These are phyloP conservation scores for Paraglomus occultum DNA, from an alignment of 192 early-diverging fungal species.

Conservation along the genomic window DNA sequence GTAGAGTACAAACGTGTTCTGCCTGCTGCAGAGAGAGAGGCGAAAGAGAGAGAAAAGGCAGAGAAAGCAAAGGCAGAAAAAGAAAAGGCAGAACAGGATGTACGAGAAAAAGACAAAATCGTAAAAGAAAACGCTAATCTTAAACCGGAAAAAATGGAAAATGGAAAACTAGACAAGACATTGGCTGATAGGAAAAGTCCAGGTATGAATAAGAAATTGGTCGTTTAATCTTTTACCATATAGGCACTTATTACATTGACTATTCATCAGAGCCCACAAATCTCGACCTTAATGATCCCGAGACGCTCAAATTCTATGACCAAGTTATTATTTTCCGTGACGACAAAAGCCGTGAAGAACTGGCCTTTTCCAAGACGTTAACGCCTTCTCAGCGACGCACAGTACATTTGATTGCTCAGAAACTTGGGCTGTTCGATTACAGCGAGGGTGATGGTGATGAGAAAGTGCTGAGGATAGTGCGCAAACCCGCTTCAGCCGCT, in stretches of 20 bases:
- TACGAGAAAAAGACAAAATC: neutral
- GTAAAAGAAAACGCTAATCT: constrained; percentile 9
- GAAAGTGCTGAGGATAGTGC: constrained; percentile 45
- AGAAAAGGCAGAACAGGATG: constrained; percentile 31
- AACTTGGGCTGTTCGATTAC: constrained; percentile 54
- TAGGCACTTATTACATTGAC: neutral
- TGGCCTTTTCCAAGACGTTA: constrained; percentile 62
- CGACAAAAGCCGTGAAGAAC: constrained; percentile 61
- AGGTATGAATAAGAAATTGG: neutral
- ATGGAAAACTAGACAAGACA: constrained; percentile 29
- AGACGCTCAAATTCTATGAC: constrained; percentile 69
- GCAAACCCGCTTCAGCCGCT: constrained; percentile 32
- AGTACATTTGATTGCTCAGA: constrained; percentile 69
- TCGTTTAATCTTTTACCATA: neutral
- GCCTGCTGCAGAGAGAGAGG: constrained; percentile 56
- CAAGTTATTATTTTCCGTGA: constrained; percentile 70
- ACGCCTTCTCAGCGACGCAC: constrained; percentile 59
- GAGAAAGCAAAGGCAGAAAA: constrained; percentile 36
- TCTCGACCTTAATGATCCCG: constrained; percentile 70
- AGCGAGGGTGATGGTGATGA: constrained; percentile 51
- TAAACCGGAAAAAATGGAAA: constrained; percentile 24
- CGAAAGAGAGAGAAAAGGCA: constrained; percentile 51
- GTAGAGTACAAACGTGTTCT: constrained; percentile 81
- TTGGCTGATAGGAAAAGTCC: constrained; percentile 1
- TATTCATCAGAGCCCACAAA: constrained; percentile 8